phyloP scores from a whole-genome alignment of 2,329 filamentous ascomycete species.

The Basipetospora chlamydospora region DNA sequence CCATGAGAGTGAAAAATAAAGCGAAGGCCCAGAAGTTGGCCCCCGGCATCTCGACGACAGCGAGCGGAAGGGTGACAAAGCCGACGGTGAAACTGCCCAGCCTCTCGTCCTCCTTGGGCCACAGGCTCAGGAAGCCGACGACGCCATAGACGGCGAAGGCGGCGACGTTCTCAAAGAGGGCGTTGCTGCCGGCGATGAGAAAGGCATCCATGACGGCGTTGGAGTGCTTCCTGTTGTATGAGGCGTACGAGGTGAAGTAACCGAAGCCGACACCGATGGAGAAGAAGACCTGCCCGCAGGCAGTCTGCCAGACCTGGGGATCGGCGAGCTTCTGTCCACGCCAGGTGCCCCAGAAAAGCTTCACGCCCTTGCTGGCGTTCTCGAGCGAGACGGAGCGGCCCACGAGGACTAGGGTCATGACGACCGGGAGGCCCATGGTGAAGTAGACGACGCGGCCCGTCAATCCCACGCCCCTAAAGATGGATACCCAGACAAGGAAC shows the following conservation, averaged over 20 bases:
- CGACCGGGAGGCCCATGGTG: slow-evolving; percentile 45
- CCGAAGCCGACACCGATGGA: slow-evolving; percentile 44
- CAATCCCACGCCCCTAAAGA: slow-evolving; percentile 42
- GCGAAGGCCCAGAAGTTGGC: slow-evolving; percentile 44
- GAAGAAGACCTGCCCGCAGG: slow-evolving; percentile 45
- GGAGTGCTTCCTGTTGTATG: slow-evolving; percentile 41
- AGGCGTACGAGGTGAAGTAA: slow-evolving; percentile 43
- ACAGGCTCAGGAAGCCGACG: slow-evolving; percentile 29
- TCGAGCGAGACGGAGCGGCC: slow-evolving; percentile 37
- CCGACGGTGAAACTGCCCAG: slow-evolving; percentile 42
- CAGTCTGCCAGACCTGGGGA: slow-evolving; percentile 43
- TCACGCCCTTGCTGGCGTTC: slow-evolving; percentile 37
- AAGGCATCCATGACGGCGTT: slow-evolving; percentile 46
- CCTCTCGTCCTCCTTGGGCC: slow-evolving; percentile 20
- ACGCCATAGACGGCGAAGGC: slow-evolving; percentile 38
- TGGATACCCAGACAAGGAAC: slow-evolving; percentile 45
- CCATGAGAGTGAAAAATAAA: slow-evolving; percentile 42
- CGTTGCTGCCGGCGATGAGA: slow-evolving; percentile 38
- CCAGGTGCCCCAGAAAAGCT: slow-evolving; percentile 30
- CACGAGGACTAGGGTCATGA: slow-evolving; percentile 40
- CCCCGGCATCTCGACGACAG: slow-evolving; percentile 40
- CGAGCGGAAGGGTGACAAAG: slow-evolving; percentile 42
- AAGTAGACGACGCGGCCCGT: slow-evolving; percentile 46
- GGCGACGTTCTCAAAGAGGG: slow-evolving; percentile 39
- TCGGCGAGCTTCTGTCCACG: slow-evolving; percentile 32